Conservation (phyloP, 2,329 filamentous ascomycete genomes). For the Penicillium sp. region DNA sequence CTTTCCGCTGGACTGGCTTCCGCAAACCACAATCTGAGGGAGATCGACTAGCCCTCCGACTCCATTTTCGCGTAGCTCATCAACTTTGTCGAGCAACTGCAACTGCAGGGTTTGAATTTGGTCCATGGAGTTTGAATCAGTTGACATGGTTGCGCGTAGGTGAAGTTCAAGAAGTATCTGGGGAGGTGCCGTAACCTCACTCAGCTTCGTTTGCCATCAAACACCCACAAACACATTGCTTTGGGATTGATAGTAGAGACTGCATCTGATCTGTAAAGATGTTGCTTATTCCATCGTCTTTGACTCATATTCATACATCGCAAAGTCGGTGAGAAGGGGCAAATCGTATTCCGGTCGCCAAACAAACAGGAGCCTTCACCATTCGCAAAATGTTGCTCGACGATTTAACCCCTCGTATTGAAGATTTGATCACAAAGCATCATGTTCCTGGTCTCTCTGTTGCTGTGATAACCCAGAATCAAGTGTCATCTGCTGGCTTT, state of each 20-base stretch:
- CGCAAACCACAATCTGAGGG: conserved; percentile 61
- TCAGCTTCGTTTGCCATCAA: no score
- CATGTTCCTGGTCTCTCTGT: conserved; percentile 7
- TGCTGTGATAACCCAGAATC: conserved; percentile 17
- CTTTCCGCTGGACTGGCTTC: conserved; percentile 64
- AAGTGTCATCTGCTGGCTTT: conserved; percentile 17
- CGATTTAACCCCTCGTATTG: background rate
- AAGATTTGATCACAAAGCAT: background rate
- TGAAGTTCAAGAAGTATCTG: no score
- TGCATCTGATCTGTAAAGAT: no score
- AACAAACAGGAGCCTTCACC: no score
- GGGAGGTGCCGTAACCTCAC: no score
- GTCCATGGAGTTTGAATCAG: background rate
- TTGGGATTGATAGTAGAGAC: no score
- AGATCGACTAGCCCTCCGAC: conserved; percentile 51
- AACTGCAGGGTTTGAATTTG: conserved; percentile 35
- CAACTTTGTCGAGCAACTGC: conserved; percentile 56
- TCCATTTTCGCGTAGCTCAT: conserved; percentile 55
- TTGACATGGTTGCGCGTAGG: no score
- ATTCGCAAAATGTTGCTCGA: background rate
- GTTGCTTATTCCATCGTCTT: no score
- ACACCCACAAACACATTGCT: no score
- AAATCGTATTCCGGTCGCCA: no score
- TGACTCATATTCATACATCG: no score
- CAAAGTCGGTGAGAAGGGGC: no score